Percentiles rank a stretch among this genome's conserved stretches.
Evolutionary conservation across 169 alveolate species (phyloP).

Genomic region (Perkinsus marinus): DNA sequence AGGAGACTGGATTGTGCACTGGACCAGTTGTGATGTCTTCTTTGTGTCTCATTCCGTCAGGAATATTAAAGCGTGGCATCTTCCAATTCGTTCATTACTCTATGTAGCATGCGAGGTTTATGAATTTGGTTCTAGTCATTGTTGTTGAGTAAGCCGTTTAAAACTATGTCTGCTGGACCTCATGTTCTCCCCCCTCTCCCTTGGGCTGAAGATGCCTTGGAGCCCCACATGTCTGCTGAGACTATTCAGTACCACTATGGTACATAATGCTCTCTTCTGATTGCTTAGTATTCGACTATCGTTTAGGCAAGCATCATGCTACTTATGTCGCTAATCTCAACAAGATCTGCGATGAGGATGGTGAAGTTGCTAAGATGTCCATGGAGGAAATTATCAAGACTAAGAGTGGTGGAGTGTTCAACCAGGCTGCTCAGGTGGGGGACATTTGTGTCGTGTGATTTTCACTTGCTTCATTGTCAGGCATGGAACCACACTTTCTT

Average conservation of each 20-base stretch:
- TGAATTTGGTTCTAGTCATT: background rate
- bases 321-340: background rate
- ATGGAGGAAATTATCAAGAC: conserved; percentile 36
- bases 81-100: too few species aligned
- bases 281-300: too few species aligned
- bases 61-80: too few species aligned
- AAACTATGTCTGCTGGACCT: background rate
- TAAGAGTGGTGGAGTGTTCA: conserved; percentile 32
- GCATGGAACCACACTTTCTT: conserved; percentile 84
- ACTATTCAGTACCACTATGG: conserved; percentile 82
- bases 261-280: too few species aligned
- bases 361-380: conserved; percentile 6
- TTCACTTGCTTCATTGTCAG: conserved; percentile 6
- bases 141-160: background rate
- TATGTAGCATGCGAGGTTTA: too few species aligned
- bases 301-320: background rate
- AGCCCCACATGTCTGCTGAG: conserved; percentile 81
- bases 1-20: too few species aligned
- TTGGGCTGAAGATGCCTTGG: conserved; percentile 73
- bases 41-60: too few species aligned
- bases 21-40: too few species aligned
- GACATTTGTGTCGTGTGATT: background rate
- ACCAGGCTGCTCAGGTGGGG: conserved; percentile 40
- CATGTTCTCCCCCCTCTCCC: conserved; percentile 69
- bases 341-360: conserved; percentile 27